Evolutionary conservation across 129 eudicot genomes (phyloP), one percentile per base, ranked within the genome.

Genomic region (Lonicera japonica): DNA sequence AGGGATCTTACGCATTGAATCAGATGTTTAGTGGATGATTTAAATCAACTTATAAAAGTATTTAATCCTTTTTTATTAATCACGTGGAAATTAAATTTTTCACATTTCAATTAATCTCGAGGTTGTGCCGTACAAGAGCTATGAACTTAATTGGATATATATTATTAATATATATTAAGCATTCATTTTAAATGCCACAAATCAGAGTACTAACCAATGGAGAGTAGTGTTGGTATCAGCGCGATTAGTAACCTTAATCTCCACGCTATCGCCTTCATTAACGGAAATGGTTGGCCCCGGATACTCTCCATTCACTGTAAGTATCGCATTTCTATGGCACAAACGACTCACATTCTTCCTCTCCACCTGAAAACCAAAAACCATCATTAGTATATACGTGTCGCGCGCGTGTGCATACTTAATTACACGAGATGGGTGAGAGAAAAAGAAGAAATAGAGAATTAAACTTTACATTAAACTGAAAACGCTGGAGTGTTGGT

Each of bases 251-350:
- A 86, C 94, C 53, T 50, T 79, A 21, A 86, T 63, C 66, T 75
- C 79, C 46, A 86, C 86, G 25, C 67, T 24, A 10, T 86, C 94
- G 21, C 94, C 94, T 79, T 86, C 94, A 47, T 76, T 68, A 59
- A 86, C 81, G 25, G 75, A 70, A 43, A 86, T 82, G 12, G 74
- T 79, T 43, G 94, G 94, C 61, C 94, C 94, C 14, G 94, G 94
- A 71, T 67, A 85, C 68, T 70, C 67, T 8, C 94, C 94, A 61
- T 85, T 85, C 46, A 85, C 80, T 0, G 88, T 85, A 38, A 85
- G 61, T 51, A 82, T 58, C 21, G 66, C 53, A 66, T 79, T 82
- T 4, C 51, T 76, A 21, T 71, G 72, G 70, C 94, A 86, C 60
- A 85, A 53, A 56, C 88, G 84, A 15, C 58, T 82, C 36, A 86